A percentile compares a stretch with the other conserved stretches of the same genome.
Evolutionary conservation across 208 protist genomes (phyloP).

Genomic region (Crithidia mellificae): DNA sequence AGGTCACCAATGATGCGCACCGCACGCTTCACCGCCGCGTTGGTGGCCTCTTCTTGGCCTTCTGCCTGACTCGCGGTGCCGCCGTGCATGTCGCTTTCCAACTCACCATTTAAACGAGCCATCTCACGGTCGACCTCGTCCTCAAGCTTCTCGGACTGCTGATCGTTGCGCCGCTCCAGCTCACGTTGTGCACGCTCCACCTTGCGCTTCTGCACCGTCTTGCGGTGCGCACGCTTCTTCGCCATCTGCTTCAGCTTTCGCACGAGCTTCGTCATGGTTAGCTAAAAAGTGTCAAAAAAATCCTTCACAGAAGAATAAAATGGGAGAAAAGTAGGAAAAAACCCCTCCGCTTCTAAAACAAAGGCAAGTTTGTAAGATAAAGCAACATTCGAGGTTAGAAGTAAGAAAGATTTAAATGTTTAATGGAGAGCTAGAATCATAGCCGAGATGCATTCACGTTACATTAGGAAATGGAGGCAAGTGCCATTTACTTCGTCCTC

Average conservation of each 20-base stretch:
- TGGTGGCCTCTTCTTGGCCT: not conserved
- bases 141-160: conserved; percentile 48
- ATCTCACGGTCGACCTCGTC: conserved; percentile 69
- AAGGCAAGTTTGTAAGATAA: no score
- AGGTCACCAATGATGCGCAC: conserved; percentile 66
- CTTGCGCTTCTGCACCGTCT: conserved; percentile 88
- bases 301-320: no score
- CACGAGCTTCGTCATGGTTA: conserved; percentile 85
- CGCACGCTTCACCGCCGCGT: conserved; percentile 34
- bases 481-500: no score
- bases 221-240: conserved; percentile 84
- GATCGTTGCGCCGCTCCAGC: conserved; percentile 42
- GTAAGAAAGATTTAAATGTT: no score
- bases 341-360: no score
- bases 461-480: no score
- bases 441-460: no score
- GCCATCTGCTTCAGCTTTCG: conserved; percentile 90
- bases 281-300: not conserved
- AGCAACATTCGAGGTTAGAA: no score
- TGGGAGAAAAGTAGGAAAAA: no score
- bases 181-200: conserved; percentile 62
- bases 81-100: conserved; percentile 12
- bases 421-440: no score
- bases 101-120: conserved; percentile 43
- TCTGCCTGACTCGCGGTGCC: not conserved